These are phyloP conservation scores for Didymella segeticola DNA, from an alignment of 2,329 filamentous ascomycete species.

Conservation along the genomic window DNA sequence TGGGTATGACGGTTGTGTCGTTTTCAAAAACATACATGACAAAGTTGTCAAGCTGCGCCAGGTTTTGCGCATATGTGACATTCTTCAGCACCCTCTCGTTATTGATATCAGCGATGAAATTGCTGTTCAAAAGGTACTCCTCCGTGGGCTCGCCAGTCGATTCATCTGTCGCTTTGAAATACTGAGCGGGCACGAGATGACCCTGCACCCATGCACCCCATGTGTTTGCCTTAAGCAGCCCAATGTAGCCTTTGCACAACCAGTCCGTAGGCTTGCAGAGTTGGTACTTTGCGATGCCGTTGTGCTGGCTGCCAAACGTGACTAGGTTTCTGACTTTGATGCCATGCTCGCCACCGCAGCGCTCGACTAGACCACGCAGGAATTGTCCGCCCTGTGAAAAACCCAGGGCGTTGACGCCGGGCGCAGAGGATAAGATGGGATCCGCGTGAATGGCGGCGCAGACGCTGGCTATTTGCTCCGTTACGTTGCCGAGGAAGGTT, in stretches of 20 bases:
- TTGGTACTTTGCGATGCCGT: conserved; percentile 86
- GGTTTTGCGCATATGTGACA: conserved; percentile 71
- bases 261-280: conserved; percentile 75
- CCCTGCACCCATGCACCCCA: conserved; percentile 82
- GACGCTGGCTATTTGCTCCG: conserved; percentile 75
- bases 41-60: conserved; percentile 75
- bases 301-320: conserved; percentile 91
- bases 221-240: conserved; percentile 77
- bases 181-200: conserved; percentile 88
- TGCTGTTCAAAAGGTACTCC: conserved; percentile 78
- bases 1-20: conserved; percentile 85
- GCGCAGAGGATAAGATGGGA: conserved; percentile 80
- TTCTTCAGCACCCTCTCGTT: conserved; percentile 86
- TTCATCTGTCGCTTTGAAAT: conserved; percentile 75
- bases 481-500: conserved; percentile 91
- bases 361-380: conserved; percentile 86
- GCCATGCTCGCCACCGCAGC: conserved; percentile 70
- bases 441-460: conserved; percentile 79
- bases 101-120: conserved; percentile 94
- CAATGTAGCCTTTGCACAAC: conserved; percentile 81
- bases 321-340: conserved; percentile 75
- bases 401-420: conserved; percentile 86
- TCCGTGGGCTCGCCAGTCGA: conserved; percentile 62
- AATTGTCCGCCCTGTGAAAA: conserved; percentile 98
- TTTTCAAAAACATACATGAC: conserved; percentile 90